These are phyloP conservation scores for Lecanicillium sp. DNA, from an alignment of 2,329 filamentous ascomycete species.

Conservation along the genomic window DNA sequence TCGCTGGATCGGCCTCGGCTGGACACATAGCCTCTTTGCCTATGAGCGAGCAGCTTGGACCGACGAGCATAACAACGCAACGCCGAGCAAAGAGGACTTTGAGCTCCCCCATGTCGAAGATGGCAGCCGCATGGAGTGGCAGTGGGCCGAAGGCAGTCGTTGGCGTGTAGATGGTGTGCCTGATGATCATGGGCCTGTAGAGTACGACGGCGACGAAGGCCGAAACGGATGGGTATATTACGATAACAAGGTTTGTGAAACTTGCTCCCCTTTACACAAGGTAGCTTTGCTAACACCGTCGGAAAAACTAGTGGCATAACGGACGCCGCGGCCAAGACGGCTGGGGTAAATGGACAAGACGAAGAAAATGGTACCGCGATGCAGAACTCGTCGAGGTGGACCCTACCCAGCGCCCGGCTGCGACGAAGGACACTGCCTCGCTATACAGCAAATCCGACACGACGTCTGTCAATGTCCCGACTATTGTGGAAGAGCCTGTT, in stretches of 20 bases:
- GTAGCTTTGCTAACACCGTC: too few species aligned
- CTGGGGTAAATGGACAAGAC: conserved; percentile 89
- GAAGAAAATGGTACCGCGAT: conserved; percentile 93
- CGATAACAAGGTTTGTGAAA: conserved; percentile 72
- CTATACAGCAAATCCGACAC: conserved; percentile 16
- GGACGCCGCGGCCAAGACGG: conserved; percentile 78
- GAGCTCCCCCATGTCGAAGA: conserved; percentile 55
- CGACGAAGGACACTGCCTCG: conserved; percentile 27
- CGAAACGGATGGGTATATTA: conserved; percentile 92
- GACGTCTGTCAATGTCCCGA: conserved; percentile 12
- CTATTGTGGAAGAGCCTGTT: conserved; percentile 11
- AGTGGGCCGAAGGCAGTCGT: conserved; percentile 77
- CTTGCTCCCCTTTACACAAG: too few species aligned
- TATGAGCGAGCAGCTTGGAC: conserved; percentile 92
- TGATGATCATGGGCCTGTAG: conserved; percentile 35
- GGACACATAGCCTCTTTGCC: conserved; percentile 84
- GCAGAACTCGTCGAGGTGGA: conserved; percentile 81
- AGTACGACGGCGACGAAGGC: conserved; percentile 51
- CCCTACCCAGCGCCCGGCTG: conserved; percentile 23
- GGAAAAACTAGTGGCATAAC: conserved; percentile 62
- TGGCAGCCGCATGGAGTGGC: conserved; percentile 47
- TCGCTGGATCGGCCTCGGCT: conserved; percentile 88
- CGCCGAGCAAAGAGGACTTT: conserved; percentile 64
- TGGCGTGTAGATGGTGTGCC: conserved; percentile 78
- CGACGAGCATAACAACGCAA: conserved; percentile 83